Conservation (phyloP, 495 filamentous ascomycete genomes). For the Talaromyces nanjingensis region DNA sequence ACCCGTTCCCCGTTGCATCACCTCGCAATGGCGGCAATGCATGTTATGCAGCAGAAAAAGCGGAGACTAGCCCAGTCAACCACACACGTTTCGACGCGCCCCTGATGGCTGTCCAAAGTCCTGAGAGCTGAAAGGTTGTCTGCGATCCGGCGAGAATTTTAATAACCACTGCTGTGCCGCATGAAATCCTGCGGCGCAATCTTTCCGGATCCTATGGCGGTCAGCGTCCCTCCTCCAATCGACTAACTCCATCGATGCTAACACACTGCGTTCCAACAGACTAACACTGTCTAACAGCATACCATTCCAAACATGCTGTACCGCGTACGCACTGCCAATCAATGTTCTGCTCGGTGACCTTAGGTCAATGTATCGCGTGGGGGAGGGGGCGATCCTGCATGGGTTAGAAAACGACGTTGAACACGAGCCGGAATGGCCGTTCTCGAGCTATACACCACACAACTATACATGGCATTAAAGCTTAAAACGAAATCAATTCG, state of each 20-base stretch:
- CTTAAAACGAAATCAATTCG: not conserved
- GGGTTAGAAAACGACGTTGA: not conserved
- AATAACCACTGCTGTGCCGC: not conserved
- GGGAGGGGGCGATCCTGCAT: not conserved
- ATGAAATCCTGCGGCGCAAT: slow-evolving; percentile 1
- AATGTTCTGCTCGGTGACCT: not conserved
- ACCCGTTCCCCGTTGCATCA: slow-evolving; percentile 1
- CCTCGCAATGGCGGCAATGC: not conserved
- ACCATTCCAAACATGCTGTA: not conserved
- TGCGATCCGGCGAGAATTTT: not conserved
- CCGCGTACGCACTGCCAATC: not conserved
- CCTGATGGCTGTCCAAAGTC: not conserved
- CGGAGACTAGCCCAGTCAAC: not conserved
- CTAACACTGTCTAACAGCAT: not conserved
- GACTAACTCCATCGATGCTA: not conserved
- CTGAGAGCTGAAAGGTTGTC: not conserved
- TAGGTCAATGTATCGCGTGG: not conserved
- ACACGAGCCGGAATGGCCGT: not conserved
- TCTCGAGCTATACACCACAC: not conserved
- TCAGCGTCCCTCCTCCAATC: not conserved
- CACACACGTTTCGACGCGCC: not conserved
- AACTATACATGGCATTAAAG: not conserved
- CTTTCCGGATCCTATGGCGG: not conserved
- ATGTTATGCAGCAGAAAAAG: slow-evolving; percentile 3
- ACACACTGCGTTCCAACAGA: not conserved